phyloP scores from a whole-genome alignment of 345 rosid species.

The Balakata baccata region DNA sequence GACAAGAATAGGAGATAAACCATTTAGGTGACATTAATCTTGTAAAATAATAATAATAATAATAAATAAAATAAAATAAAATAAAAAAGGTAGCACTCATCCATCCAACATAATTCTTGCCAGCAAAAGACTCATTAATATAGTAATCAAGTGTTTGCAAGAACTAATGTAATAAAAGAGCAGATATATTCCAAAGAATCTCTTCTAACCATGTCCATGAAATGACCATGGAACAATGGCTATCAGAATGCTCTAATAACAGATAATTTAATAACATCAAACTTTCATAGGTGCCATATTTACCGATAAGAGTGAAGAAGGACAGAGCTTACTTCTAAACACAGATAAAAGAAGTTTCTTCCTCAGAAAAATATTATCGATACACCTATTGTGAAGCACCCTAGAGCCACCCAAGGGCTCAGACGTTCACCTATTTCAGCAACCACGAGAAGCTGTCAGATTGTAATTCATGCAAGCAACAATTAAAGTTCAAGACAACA shows the following conservation, averaged over 20 bases:
- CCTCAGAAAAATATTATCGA: conserved; percentile 77
- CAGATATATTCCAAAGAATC: conserved; percentile 11
- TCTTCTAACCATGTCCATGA: conserved; percentile 15
- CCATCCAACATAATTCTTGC: neutral
- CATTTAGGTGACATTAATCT: no score
- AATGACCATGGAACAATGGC: conserved; percentile 10
- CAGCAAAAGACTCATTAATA: neutral
- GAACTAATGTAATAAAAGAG: neutral
- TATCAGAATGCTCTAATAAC: conserved; percentile 16
- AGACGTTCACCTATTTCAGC: conserved; percentile 73
- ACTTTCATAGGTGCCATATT: conserved; percentile 7
- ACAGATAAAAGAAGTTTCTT: conserved; percentile 13
- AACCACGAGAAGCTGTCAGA: conserved; percentile 12
- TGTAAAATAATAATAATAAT: no score
- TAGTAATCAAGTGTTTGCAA: neutral
- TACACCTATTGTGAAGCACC: conserved; percentile 89
- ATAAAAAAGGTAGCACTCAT: neutral
- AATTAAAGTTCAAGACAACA: neutral
- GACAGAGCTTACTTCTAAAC: conserved; percentile 23
- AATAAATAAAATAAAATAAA: neutral
- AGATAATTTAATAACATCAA: conserved; percentile 10
- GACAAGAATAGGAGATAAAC: no score
- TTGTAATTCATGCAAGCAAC: conserved; percentile 8
- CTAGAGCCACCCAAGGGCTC: conserved; percentile 91
- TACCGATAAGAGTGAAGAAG: conserved; percentile 10